Evolutionary conservation across 2,329 filamentous ascomycete genomes (phyloP), one percentile per base, ranked within the genome.

Genomic region (Alternaria gansuensis): DNA sequence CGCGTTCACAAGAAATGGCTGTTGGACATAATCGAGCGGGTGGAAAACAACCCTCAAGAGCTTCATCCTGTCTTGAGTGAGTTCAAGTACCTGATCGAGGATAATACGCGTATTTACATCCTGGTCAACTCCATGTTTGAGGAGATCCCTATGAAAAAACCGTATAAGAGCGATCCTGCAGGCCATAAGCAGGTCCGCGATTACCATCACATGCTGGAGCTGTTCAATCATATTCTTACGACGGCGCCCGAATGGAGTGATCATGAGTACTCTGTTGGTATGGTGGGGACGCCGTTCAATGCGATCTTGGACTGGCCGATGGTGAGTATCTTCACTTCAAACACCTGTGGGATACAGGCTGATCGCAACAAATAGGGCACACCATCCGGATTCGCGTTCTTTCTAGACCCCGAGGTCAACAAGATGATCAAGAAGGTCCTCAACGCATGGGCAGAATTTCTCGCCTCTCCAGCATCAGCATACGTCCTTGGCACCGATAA

Each of bases 111-210:
- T 23, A 78, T 91, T 26, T 88, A 86, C 78, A 87, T 91, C 82
- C 85, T 88, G 72, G 86, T 90, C 69, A 79, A 80, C 24, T 80
- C 83, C 62, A 91, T 91, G 89, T 91, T 89, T 76, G 80, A 85
- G 29, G 86, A 91, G 76, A 80, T 91, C 21, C 88, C 89, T 0
- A 71, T 73, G 31, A 87, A 86, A 73, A 78, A 82, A 17, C 84
- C 85, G 0, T 91, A 91, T 75, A 71, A 75, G 58, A 80, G 79
- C 6, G 88, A 90, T 60, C 87, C 88, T 0, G 86, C 84, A 1
- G 88, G 88, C 2, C 80, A 82, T 52, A 82, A 79, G 33, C 87
- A 90, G 75, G 85, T 92, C 56, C 83, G 85, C 8, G 83, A 90
- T 76, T 90, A 89, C 66, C 57, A 82, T 5, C 87, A 91, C 65